Conservation (phyloP, 345 rosid genomes). For the Eutrema japonicum region DNA sequence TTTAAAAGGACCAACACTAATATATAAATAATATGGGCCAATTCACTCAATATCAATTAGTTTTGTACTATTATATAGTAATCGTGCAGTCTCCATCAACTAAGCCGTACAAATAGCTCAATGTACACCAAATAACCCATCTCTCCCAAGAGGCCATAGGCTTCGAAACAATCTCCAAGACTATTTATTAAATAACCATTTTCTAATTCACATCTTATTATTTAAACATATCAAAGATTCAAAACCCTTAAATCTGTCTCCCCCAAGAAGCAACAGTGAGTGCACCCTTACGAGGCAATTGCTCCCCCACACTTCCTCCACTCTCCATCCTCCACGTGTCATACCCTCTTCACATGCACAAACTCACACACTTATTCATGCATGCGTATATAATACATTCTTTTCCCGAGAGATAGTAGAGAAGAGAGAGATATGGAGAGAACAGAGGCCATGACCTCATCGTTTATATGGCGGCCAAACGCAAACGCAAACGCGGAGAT, state of each 20-base stretch:
- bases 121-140: constrained; percentile 40
- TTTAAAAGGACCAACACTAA: too few relatives aligned
- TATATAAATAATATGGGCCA: too few relatives aligned
- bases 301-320: constrained; percentile 42
- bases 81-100: constrained; percentile 29
- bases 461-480: constrained; percentile 46
- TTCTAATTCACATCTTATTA: constrained; percentile 12
- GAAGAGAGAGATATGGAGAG: constrained; percentile 42
- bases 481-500: constrained; percentile 43
- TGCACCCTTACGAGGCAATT: constrained; percentile 44
- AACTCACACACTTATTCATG: constrained; percentile 36
- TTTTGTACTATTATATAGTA: background rate
- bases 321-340: constrained; percentile 40
- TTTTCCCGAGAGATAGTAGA: background rate
- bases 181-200: background rate
- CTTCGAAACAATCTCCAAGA: constrained; percentile 44
- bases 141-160: constrained; percentile 40
- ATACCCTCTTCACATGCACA: constrained; percentile 33
- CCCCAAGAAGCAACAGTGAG: constrained; percentile 42
- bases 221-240: constrained; percentile 28
- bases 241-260: constrained; percentile 41
- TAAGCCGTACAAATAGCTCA: constrained; percentile 44
- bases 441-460: constrained; percentile 38
- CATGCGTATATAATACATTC: constrained; percentile 46
- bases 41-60: accelerated